A percentile compares a stretch with the other conserved stretches of the same genome.
Evolutionary conservation across 2,329 filamentous ascomycete species (phyloP).

Genomic region (Xylariaceae sp.): DNA sequence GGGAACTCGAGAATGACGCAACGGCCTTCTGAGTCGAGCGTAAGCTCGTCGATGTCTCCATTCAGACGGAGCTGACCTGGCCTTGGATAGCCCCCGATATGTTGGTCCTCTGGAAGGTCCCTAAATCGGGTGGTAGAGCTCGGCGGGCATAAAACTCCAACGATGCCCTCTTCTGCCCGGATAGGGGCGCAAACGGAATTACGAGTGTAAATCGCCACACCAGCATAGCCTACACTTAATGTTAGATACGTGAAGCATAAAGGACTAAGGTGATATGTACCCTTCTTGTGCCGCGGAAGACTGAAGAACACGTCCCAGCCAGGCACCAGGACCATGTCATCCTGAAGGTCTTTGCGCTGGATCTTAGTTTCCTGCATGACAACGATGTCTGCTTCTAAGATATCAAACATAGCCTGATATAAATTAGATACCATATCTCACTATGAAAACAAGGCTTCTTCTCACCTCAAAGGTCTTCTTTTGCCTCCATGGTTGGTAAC

Average conservation of each 20-base stretch:
- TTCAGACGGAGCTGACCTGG: conserved; percentile 67
- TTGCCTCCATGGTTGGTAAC: conserved; percentile 77
- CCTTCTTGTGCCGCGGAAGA: conserved; percentile 88
- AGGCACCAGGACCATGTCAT: conserved; percentile 92
- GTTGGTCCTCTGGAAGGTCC: conserved; percentile 65
- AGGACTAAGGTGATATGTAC: too few species aligned
- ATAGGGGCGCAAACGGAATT: conserved; percentile 80
- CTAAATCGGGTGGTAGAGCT: conserved; percentile 66
- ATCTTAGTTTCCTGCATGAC: conserved; percentile 97
- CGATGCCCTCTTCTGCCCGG: conserved; percentile 88
- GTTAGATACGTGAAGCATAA: too few species aligned
- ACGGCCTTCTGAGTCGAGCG: conserved; percentile 84
- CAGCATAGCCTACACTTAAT: conserved; percentile 71
- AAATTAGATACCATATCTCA: not conserved
- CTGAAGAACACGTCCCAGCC: conserved; percentile 98
- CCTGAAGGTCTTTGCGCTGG: conserved; percentile 80
- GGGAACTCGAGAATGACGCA: conserved; percentile 90
- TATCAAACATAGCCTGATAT: conserved; percentile 81
- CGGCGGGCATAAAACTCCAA: conserved; percentile 70
- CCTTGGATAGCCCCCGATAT: conserved; percentile 84
- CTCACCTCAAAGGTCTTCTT: conserved; percentile 62
- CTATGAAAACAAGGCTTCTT: not conserved
- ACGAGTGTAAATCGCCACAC: conserved; percentile 92
- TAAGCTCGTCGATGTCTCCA: conserved; percentile 58
- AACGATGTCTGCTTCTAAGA: conserved; percentile 85